Evolutionary conservation across 257 asterid genomes (phyloP).

Genomic region (Ophiorrhiza pumila): DNA sequence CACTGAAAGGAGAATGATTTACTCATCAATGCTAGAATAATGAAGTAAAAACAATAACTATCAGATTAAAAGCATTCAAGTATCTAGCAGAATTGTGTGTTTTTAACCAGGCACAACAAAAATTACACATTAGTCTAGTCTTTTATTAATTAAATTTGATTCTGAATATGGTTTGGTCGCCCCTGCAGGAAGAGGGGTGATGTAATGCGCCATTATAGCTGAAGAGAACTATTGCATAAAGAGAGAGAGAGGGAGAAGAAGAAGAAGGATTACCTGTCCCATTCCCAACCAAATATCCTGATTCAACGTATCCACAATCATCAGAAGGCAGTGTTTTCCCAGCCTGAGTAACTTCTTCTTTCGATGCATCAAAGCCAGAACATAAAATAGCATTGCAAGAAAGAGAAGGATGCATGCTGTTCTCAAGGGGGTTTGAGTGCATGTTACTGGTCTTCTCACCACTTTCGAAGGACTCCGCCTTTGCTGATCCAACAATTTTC

Average conservation of each 20-base stretch:
- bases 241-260: neutral
- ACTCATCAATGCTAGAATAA: neutral
- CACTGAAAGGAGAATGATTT: neutral
- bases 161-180: neutral
- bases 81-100: neutral
- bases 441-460: conserved; percentile 83
- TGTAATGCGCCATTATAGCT: neutral
- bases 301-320: conserved; percentile 78
- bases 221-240: neutral
- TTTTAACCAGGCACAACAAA: neutral
- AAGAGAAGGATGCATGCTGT: conserved; percentile 85
- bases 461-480: conserved; percentile 94
- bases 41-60: neutral
- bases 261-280: conserved; percentile 53
- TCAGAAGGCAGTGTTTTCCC: conserved; percentile 61
- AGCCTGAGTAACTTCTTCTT: conserved; percentile 90
- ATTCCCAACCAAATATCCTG: conserved; percentile 61
- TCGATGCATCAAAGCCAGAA: conserved; percentile 81
- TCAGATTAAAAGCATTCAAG: neutral
- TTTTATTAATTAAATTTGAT: neutral
- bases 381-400: conserved; percentile 92
- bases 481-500: conserved; percentile 77
- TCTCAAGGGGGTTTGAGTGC: conserved; percentile 50
- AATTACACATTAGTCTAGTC: neutral
- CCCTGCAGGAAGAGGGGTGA: neutral